These are phyloP conservation scores for Nemania bipapillata DNA, from an alignment of 2,329 filamentous ascomycete genomes.

Conservation along the genomic window DNA sequence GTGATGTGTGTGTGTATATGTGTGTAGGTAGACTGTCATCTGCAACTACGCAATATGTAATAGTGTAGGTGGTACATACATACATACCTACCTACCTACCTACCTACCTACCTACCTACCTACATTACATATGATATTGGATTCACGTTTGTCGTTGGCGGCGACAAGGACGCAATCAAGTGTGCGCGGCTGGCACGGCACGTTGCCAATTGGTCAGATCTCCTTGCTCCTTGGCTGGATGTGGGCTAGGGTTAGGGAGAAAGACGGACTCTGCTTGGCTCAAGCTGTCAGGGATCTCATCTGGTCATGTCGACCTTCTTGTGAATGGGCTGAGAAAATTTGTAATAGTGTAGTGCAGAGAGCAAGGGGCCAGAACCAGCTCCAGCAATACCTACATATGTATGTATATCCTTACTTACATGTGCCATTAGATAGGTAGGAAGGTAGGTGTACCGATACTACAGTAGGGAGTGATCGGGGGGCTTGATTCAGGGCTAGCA, in stretches of 20 bases:
- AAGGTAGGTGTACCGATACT: too few species aligned
- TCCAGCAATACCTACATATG: too few species aligned
- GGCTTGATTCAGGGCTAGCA: slow-evolving; percentile 11
- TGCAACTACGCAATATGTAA: background rate
- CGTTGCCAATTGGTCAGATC: slow-evolving; percentile 5
- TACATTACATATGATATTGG: slow-evolving; percentile 1
- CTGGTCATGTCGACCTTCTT: background rate
- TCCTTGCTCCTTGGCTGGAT: slow-evolving; percentile 5
- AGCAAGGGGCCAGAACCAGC: slow-evolving; percentile 6
- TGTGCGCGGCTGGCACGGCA: slow-evolving; percentile 15
- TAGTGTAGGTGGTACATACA: background rate
- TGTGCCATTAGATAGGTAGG: too few species aligned
- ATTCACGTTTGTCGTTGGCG: slow-evolving; percentile 13
- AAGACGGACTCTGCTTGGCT: background rate
- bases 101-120: too few species aligned
- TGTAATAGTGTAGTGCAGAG: slow-evolving; percentile 16
- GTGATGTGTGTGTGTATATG: too few species aligned
- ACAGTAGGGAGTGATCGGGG: slow-evolving; percentile 6
- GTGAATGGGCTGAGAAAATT: slow-evolving; percentile 21
- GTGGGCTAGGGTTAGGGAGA: background rate
- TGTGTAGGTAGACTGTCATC: too few species aligned
- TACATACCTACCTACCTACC: too few species aligned
- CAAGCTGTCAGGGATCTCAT: slow-evolving; percentile 8
- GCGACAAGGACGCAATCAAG: slow-evolving; percentile 8
- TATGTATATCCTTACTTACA: background rate